These are phyloP conservation scores for Dendrocalamus latiflorus DNA, from an alignment of 202 grass and related monocot species.

Conservation along the genomic window DNA sequence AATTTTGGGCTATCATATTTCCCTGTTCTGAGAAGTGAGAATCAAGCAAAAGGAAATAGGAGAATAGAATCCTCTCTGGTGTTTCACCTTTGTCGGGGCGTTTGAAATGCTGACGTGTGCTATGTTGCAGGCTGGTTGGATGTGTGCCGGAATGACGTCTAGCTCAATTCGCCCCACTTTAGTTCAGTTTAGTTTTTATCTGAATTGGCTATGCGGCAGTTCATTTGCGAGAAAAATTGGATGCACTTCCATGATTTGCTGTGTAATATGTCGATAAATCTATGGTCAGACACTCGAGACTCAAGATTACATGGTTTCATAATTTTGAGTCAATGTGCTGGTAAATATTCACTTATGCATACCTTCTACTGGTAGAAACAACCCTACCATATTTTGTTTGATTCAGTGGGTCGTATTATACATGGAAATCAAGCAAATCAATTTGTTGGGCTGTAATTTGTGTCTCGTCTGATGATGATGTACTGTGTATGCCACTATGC, in stretches of 20 bases:
- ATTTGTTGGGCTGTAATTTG: background rate
- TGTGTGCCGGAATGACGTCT: background rate
- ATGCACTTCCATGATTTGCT: slow-evolving; percentile 6
- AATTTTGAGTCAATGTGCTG: background rate
- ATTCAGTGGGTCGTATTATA: background rate
- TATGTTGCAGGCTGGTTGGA: background rate
- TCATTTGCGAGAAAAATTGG: slow-evolving; percentile 20
- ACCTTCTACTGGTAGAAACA: background rate
- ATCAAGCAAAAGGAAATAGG: slow-evolving; percentile 13
- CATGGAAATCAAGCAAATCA: background rate
- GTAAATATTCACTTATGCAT: background rate
- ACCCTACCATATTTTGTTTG: background rate
- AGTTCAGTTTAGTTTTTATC: background rate
- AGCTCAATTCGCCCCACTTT: background rate
- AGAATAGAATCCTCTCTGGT: slow-evolving; percentile 2
- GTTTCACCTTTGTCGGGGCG: background rate
- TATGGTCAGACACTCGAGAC: background rate
- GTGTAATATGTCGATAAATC: slow-evolving; percentile 27
- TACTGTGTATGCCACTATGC: background rate
- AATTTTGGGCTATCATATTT: slow-evolving; percentile 27
- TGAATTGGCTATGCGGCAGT: background rate
- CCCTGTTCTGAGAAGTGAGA: background rate
- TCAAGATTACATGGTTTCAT: background rate
- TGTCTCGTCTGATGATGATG: background rate
- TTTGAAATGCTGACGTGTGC: background rate